These are phyloP conservation scores for Quambalaria eucalypti DNA, from an alignment of 1,284 basidiomycete genomes.

Conservation along the genomic window DNA sequence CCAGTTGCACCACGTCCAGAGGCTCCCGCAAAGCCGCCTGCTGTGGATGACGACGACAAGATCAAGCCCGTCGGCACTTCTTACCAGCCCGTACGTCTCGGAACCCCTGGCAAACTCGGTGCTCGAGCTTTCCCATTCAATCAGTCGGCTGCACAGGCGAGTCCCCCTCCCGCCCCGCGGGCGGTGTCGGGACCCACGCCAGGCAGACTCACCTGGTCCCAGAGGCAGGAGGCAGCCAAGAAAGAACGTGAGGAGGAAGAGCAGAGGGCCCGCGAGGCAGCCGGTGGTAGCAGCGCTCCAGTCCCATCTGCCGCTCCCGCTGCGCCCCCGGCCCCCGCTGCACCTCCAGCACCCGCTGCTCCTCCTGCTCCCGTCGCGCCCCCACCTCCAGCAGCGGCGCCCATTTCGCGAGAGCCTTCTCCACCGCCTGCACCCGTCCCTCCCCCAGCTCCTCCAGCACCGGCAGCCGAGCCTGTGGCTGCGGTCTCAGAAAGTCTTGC, in stretches of 20 bases:
- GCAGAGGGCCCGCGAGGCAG: conserved; percentile 1
- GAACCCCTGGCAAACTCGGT: conserved; percentile 42
- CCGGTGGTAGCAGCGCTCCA: neutral
- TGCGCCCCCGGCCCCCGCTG: conserved; percentile 2
- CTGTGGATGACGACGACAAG: conserved; percentile 28
- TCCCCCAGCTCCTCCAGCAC: conserved; percentile 20
- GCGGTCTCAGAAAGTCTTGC: neutral
- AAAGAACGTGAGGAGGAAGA: conserved; percentile 39
- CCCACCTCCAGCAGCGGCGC: conserved; percentile 6
- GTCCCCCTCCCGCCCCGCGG: conserved; percentile 13
- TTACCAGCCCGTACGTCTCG: conserved; percentile 39
- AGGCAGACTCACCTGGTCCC: conserved; percentile 43
- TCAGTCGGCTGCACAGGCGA: conserved; percentile 11
- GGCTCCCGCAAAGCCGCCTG: conserved; percentile 3
- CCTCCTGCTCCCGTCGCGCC: conserved; percentile 15
- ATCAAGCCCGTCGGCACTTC: conserved; percentile 44
- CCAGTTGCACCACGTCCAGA: neutral
- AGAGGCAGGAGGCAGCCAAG: conserved; percentile 37
- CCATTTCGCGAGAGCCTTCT: neutral
- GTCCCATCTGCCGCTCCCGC: conserved; percentile 4
- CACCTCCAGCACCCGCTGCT: conserved; percentile 12
- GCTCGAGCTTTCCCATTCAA: conserved; percentile 37
- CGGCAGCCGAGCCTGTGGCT: conserved; percentile 7
- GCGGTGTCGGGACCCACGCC: conserved; percentile 12
- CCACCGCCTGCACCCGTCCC: conserved; percentile 14